These are phyloP conservation scores for Trypanosoma boissoni DNA, from an alignment of 208 protist species.

Conservation along the genomic window DNA sequence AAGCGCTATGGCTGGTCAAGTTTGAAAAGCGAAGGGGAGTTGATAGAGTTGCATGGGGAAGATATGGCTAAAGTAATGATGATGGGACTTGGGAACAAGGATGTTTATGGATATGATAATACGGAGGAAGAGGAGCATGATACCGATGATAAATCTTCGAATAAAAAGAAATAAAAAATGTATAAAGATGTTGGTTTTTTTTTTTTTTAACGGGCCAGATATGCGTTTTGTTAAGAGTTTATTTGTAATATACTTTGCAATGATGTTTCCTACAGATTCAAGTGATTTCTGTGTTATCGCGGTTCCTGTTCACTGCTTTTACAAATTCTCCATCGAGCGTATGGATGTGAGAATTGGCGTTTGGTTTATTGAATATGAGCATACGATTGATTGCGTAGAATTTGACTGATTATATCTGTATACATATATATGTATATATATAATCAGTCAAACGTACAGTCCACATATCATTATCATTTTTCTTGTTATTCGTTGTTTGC, in stretches of 20 bases:
- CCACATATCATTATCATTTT: neutral
- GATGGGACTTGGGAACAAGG: constrained; percentile 45
- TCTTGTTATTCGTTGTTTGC: constrained; percentile 16
- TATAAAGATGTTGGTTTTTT: constrained; percentile 19
- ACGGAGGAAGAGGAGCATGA: constrained; percentile 7
- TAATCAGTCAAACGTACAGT: neutral
- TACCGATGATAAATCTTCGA: neutral
- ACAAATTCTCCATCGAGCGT: too few species aligned
- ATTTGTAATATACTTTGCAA: too few species aligned
- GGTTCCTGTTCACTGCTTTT: too few species aligned
- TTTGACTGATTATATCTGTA: too few species aligned
- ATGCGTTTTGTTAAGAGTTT: too few species aligned
- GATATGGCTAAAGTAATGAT: constrained; percentile 28
- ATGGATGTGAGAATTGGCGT: too few species aligned
- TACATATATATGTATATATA: too few species aligned
- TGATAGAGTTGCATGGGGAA: constrained; percentile 32
- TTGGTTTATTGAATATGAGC: too few species aligned
- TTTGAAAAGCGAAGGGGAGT: constrained; percentile 35
- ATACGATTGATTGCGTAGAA: too few species aligned
- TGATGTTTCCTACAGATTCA: too few species aligned
- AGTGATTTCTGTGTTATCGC: too few species aligned
- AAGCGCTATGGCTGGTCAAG: constrained; percentile 67
- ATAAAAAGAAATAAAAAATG: neutral
- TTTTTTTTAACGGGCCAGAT: constrained; percentile 15
- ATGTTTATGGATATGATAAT: constrained; percentile 45